Base-by-base conservation (phyloP, 495 filamentous ascomycete species). In the Lophium mytilinum region DNA sequence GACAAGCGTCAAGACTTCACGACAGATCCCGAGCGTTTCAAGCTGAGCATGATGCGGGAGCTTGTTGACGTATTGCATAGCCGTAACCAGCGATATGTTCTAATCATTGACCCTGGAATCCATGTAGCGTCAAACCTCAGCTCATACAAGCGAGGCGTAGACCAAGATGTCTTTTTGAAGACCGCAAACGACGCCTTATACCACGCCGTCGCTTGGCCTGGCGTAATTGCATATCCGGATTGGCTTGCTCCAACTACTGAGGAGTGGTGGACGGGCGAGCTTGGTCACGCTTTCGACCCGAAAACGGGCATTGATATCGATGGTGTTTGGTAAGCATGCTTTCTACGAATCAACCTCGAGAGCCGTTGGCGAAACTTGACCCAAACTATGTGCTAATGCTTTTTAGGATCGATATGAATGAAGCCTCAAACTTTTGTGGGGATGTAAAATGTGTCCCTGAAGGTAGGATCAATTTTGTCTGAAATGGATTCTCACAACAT, bases 231-330 rank as follows among this genome's bases (percentile, higher is more conserved):
- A 33, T 66, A 55, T 60, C 88, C 87, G 0, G 90, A 95, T 68
- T 93, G 89, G 89, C 90, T 94, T 67, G 73, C 83, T 35, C 75
- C 81, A 3, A 80, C 80, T 36, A 81, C 82, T n/a, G 75, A 82
- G 53, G 67, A 69, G 1, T 95, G 82, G 70, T 94, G 89, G 89
- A 83, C 83, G 61, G 76, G 74, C 40, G 81, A 93, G 67, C 87
- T 92, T 65, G 60, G 56, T 14, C 52, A 55, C 0, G 89, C 90
- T 74, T 94, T 94, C 71, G 67, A 75, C 61, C 60, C 78, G 0
- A 66, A 80, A 0, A 75, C 68, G 0, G 90, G 89, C 15, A 77
- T 95, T 4, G 83, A 92, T 63, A 87, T 94, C 53, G 89, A 94
- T 58, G 63, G 55, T 37, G 51, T 66, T 33, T 66, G 63, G 45